phyloP scores from a whole-genome alignment of 106 monocot species.

The Acorus calamus region DNA sequence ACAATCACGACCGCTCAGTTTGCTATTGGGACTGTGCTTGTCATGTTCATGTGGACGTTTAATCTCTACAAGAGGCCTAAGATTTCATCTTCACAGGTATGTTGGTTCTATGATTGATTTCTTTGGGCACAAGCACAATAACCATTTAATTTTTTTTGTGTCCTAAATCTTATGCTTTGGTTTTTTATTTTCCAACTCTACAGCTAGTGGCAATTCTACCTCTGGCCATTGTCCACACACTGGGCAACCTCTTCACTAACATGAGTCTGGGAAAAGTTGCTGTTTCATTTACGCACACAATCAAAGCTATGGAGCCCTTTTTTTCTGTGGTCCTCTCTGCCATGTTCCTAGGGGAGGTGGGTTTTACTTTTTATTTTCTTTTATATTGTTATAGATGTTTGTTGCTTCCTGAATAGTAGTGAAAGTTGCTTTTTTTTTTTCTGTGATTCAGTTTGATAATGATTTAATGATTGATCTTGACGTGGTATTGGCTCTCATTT shows the following conservation, averaged over 20 bases:
- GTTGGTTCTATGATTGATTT: neutral
- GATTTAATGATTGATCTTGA: neutral
- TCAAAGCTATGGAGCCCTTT: slow-evolving; percentile 65
- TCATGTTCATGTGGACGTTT: slow-evolving; percentile 42
- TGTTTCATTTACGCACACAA: slow-evolving; percentile 51
- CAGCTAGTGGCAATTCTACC: slow-evolving; percentile 49
- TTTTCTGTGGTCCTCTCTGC: slow-evolving; percentile 57
- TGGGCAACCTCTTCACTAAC: slow-evolving; percentile 60
- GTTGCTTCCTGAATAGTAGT: neutral
- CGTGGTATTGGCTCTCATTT: no score
- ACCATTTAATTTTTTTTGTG: no score
- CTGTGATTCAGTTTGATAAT: neutral
- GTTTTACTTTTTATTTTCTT: neutral
- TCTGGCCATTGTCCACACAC: slow-evolving; percentile 48
- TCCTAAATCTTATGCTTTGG: neutral
- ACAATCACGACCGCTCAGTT: slow-evolving; percentile 56
- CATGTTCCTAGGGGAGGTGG: slow-evolving; percentile 58
- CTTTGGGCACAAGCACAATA: neutral
- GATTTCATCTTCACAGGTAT: slow-evolving; percentile 47
- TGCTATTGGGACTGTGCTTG: slow-evolving; percentile 36
- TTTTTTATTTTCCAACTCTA: slow-evolving; percentile 1
- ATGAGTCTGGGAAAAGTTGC: slow-evolving; percentile 61
- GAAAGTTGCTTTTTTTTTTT: neutral
- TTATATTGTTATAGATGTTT: neutral
- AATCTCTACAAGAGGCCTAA: slow-evolving; percentile 44